A percentile compares a stretch with the other conserved stretches of the same genome.
Evolutionary conservation across 495 filamentous ascomycete species (phyloP).

Genomic region (Pyrenopolyporus hunteri): DNA sequence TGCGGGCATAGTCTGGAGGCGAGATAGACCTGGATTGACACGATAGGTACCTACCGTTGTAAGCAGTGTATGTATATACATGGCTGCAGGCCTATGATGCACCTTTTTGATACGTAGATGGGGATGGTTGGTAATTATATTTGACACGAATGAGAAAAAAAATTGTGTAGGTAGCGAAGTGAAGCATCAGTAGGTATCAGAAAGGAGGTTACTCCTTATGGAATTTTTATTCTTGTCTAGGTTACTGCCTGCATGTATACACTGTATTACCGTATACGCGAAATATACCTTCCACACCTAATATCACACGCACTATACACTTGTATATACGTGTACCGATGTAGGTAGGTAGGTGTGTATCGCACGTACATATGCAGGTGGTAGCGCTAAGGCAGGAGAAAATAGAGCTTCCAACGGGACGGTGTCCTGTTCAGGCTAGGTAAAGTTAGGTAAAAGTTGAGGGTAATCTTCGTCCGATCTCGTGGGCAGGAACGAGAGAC

Average conservation of each 20-base stretch:
- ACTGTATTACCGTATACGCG: too few relatives aligned
- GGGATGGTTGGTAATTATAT: background rate
- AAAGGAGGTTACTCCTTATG: slow-evolving; percentile 28
- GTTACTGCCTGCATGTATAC: too few relatives aligned
- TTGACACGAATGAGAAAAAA: slow-evolving; percentile 16
- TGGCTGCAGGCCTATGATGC: too few relatives aligned
- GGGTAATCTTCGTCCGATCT: slow-evolving; percentile 34
- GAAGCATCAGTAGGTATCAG: background rate
- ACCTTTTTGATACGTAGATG: too few relatives aligned
- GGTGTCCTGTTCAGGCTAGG: slow-evolving; percentile 29
- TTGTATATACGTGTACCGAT: too few relatives aligned
- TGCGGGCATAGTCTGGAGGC: slow-evolving; percentile 5
- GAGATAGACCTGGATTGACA: slow-evolving; percentile 13
- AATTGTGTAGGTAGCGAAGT: background rate
- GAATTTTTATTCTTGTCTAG: slow-evolving; percentile 14
- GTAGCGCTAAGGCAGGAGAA: slow-evolving; percentile 39
- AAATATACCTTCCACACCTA: too few relatives aligned
- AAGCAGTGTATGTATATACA: slow-evolving; percentile 2
- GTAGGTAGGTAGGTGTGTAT: background rate
- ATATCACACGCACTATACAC: too few relatives aligned
- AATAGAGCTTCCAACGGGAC: slow-evolving; percentile 36
- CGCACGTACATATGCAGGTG: slow-evolving; percentile 28
- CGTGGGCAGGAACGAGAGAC: background rate
- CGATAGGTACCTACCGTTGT: slow-evolving; percentile 7
- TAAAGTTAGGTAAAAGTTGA: slow-evolving; percentile 6